Base-by-base conservation (phyloP, 1,139 yeast species). In the Kodamaea plutei region DNA sequence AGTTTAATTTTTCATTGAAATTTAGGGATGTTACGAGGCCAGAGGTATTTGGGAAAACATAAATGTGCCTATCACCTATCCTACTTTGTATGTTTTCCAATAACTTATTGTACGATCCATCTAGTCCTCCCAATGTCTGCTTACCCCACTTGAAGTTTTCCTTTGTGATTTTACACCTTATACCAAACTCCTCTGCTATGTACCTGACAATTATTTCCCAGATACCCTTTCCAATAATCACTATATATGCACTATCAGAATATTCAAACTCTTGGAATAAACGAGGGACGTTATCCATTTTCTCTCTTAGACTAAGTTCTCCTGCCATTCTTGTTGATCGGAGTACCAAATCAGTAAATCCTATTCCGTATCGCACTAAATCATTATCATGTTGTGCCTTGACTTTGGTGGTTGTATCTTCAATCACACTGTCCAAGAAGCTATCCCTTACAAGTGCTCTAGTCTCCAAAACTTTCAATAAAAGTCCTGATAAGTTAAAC, bases 191-290 rank as follows among this genome's bases (percentile, higher is more conserved):
- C 8, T 26, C 23, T 13, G 35, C 30, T 23, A 43, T 26, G 25
- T 33, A 48, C 33, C 40, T 41, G 34, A 72, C 64, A 2, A 82
- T 55, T 2, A 69, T 56, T 36, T 80, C 87, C 87, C 88, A 83
- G n/a, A 83, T 79, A 0, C 89, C 89, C 42, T 81, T 81, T 0
- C 94, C 94, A 3, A 83, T 72, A 19, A 83, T 55, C 20, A 81
- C 79, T 0, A 81, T 58, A 26, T 62, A 59, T 21, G 53, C 44
- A 0, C 82, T 76, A 2, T 48, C 35, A 23, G 62, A 42, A 2
- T 29, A 29, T 2, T 48, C 48, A 29, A 84, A 59, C 36, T 74
- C 78, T 1, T 44, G 42, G 11, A 79, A 53, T 17, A 84, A 54
- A 23, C 73, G 45, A 0, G 79, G 78, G 0, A 77, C 84, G 29